These are phyloP conservation scores for Xylariaceae sp. DNA, from an alignment of 2,329 filamentous ascomycete genomes.

Conservation along the genomic window DNA sequence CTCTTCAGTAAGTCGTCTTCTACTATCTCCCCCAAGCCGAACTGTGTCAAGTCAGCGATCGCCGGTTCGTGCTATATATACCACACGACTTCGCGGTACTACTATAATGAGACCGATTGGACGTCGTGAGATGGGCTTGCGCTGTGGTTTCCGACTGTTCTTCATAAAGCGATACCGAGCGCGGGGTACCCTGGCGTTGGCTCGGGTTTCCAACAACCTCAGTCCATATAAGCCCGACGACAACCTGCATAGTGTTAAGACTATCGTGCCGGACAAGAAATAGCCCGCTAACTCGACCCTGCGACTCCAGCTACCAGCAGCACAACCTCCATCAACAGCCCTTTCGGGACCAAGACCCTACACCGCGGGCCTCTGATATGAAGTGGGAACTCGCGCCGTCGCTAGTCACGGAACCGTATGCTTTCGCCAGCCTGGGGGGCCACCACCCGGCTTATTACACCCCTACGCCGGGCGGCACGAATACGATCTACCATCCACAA, in stretches of 20 bases:
- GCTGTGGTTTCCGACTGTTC: too few species aligned
- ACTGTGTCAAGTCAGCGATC: too few species aligned
- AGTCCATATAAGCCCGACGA: not conserved
- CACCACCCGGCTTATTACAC: constrained; percentile 82
- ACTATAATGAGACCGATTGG: too few species aligned
- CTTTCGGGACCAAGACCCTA: constrained; percentile 71
- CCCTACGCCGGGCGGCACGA: constrained; percentile 75
- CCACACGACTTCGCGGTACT: too few species aligned
- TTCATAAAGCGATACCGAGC: too few species aligned
- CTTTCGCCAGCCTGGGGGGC: constrained; percentile 73
- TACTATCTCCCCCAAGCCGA: too few species aligned
- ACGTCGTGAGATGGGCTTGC: too few species aligned
- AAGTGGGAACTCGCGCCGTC: constrained; percentile 86
- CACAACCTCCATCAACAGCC: constrained; percentile 36
- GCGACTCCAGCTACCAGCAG: constrained; percentile 42
- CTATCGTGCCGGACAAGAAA: too few species aligned
- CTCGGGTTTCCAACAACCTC: not conserved
- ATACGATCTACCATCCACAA: constrained; percentile 74
- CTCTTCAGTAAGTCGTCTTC: constrained; percentile 26
- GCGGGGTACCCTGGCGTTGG: constrained; percentile 23
- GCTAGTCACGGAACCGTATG: constrained; percentile 78
- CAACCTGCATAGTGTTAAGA: not conserved
- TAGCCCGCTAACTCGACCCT: too few species aligned
- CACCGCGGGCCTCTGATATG: constrained; percentile 72
- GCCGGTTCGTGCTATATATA: too few species aligned